phyloP scores from a whole-genome alignment of 2,329 filamentous ascomycete species.

The Ceratocystis destructans region DNA sequence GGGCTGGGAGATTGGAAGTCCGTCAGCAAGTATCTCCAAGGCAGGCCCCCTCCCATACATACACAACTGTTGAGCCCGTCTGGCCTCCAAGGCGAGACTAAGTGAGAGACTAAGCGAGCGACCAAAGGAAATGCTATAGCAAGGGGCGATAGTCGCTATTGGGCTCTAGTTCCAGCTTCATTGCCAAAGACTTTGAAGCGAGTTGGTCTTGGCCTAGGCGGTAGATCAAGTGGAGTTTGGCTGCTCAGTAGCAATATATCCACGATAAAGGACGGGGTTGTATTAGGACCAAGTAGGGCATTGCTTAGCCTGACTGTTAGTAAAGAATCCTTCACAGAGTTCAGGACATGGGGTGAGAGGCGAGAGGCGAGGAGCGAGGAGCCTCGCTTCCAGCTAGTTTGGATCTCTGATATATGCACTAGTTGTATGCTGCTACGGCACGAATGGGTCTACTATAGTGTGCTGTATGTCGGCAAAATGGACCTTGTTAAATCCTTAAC shows the following conservation, averaged over 20 bases:
- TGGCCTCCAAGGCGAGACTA: too few relatives aligned
- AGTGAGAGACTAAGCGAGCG: too few relatives aligned
- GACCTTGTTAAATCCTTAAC: background rate
- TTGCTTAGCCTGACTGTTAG: background rate
- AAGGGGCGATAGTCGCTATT: too few relatives aligned
- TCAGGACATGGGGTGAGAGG: background rate
- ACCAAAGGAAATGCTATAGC: too few relatives aligned
- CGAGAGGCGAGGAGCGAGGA: background rate
- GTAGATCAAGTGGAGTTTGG: background rate
- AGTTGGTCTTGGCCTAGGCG: background rate
- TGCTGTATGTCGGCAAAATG: background rate
- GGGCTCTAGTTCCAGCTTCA: too few relatives aligned
- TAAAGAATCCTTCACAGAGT: background rate
- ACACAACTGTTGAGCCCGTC: too few relatives aligned
- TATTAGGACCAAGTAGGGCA: background rate
- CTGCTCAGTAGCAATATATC: background rate
- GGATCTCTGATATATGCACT: background rate
- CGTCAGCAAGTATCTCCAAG: too few relatives aligned
- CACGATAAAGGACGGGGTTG: too few relatives aligned
- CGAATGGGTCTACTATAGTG: background rate
- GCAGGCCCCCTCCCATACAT: too few relatives aligned
- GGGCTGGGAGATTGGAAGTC: too few relatives aligned
- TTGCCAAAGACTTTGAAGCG: background rate
- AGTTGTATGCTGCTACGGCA: background rate
- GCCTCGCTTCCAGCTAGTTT: background rate